Base-by-base conservation (phyloP, 1,139 yeast genomes). In the Debaryomyces robertsiae region DNA sequence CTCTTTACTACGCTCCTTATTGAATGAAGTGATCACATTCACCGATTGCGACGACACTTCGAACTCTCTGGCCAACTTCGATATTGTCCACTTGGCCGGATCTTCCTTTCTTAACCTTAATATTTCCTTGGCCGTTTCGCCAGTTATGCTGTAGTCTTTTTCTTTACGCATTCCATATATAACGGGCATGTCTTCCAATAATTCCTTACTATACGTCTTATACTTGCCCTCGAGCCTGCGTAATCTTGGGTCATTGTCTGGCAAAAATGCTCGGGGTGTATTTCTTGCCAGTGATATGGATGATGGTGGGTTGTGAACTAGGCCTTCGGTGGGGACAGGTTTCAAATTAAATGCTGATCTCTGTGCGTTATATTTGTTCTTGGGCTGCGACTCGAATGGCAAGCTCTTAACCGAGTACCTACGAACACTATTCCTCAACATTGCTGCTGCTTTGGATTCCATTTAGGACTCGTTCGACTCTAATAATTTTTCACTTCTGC, bases 201-300 rank as follows among this genome's bases (percentile, higher is more conserved):
- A 69, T 60, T 79, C 69, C 22, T 56, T 55, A 35, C 66, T 62
- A 50, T 56, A 68, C 2, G 49, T 42, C 46, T 49, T 60, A 47
- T 48, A 47, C 46, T 50, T 40, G 25, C 46, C 38, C 48, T 60
- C 27, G 68, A 61, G 2, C 60, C 63, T 44, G 70, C 73, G 30
- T 13, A 36, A 24, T 53, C 95, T 75, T 24, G 80, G 80, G 55
- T 86, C 94, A 6, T 61, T 54, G 2, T 63, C 54, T 3, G 96
- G 96, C 41, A 88, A 64, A 57, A 88, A 88, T 3, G 82, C 81
- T 47, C 75, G 75, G 25, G 96, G 95, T 0, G 95, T 88, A 38
- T 64, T 61, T 43, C 57, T 60, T 40, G 61, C 52, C 9, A 55
- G 51, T 22, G 69, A 63, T 30, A 61, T 52, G 27, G 68, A 52